Base-by-base conservation (phyloP, 768 basidiomycete genomes). In the Suillus lakei region DNA sequence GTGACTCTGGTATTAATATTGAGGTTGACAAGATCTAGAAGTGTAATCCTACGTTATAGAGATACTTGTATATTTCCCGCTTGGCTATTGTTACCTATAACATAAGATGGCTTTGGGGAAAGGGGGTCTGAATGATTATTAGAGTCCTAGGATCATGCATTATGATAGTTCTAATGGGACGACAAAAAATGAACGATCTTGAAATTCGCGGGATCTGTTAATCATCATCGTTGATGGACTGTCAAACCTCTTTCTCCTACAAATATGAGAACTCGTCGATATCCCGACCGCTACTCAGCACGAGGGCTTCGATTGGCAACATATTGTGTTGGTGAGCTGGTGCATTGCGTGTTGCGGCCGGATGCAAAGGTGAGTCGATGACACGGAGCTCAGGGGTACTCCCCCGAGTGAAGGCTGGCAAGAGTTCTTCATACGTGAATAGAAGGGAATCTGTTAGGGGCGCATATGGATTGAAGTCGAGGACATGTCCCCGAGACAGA, bases 381-480 rank as follows among this genome's bases (percentile, higher is more conserved):
- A 91, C 86, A 46, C 85, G 84, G 36, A 92, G 74, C 63, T 80
- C 79, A 1, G 87, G 81, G 54, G 66, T 64, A 21, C 61, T 64
- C 34, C 67, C 64, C 21, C 5, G 64, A 4, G 56, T 13, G 23
- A 79, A 75, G 44, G 88, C 72, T 1, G 71, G 77, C 36, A 79
- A 77, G 0, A 98, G 86, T 32, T 95, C 91, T 53, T 89, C 84
- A 72, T 93, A 98, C 1, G 85, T 85, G 78, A 96, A 98, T n/a
- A 98, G 81, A 0, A 97, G 84, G 0, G 95, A 75, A 70, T 98
- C 96, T 26, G 96, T 98, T 46, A 86, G 88, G 5, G 88, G 86
- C 12, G 90, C 86, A 72, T 91, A 97, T 0, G 95, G 94, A 68
- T 95, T 95, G 78, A 98, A 95, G 75, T 98, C 97, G 71, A 99